Percentiles rank a stretch among this genome's conserved stretches.
phyloP scores from a whole-genome alignment of 2,329 filamentous ascomycete species.

The Epichloe hybrida region DNA sequence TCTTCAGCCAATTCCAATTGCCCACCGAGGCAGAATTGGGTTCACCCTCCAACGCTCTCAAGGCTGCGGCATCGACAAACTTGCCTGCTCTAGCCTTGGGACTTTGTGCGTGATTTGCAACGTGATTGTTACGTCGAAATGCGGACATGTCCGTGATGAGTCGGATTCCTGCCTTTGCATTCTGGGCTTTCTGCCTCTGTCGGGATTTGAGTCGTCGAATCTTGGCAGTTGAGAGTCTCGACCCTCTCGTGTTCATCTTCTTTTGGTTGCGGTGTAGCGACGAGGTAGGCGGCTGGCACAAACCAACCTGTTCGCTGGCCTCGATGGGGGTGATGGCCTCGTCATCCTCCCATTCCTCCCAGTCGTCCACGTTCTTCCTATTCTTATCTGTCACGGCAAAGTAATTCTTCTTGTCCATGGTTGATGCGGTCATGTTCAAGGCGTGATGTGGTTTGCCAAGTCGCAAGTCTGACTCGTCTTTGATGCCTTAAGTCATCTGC shows the following conservation, averaged over 20 bases:
- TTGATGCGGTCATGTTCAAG: conserved; percentile 5
- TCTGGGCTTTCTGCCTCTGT: conserved; percentile 45
- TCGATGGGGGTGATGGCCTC: conserved; percentile 28
- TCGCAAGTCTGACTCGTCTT: background rate
- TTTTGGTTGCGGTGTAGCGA: conserved; percentile 8
- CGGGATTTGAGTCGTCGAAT: conserved; percentile 41
- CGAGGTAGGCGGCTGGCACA: conserved; percentile 7
- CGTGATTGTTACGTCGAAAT: conserved; percentile 31
- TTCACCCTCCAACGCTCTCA: conserved; percentile 45
- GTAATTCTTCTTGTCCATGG: background rate
- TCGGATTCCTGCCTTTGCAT: conserved; percentile 49
- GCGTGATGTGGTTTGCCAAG: background rate
- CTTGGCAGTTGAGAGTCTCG: conserved; percentile 26
- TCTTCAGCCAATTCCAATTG: conserved; percentile 43
- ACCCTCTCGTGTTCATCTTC: conserved; percentile 11
- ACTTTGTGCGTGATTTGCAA: conserved; percentile 17
- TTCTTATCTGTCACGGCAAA: background rate
- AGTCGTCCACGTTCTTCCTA: conserved; percentile 24
- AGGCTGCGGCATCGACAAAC: conserved; percentile 45
- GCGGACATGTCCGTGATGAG: conserved; percentile 56
- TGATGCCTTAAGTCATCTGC: too few species aligned
- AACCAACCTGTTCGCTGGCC: conserved; percentile 20
- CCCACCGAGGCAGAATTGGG: conserved; percentile 40
- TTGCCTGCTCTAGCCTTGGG: conserved; percentile 23
- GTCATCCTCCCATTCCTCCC: conserved; percentile 42